phyloP scores from a whole-genome alignment of 202 grass and related monocot species.

The Zoysia matrella region DNA sequence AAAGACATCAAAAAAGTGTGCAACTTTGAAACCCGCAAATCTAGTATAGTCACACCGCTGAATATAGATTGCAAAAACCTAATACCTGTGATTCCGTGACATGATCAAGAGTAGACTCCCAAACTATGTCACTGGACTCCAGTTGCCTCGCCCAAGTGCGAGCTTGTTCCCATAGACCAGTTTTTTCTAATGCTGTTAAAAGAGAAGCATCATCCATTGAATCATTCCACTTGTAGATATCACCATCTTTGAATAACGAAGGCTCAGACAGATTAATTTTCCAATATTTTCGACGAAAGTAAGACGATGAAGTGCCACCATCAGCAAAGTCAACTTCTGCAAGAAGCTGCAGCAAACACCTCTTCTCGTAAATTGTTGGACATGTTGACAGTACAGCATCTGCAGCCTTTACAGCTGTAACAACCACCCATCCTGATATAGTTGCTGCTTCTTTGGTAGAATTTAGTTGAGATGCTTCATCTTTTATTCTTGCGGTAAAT shows the following conservation, averaged over 20 bases:
- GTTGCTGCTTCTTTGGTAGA: conserved; percentile 57
- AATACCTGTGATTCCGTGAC: conserved; percentile 97
- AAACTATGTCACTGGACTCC: conserved; percentile 67
- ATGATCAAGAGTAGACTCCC: conserved; percentile 90
- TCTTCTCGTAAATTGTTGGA: conserved; percentile 90
- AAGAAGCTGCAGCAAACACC: conserved; percentile 84
- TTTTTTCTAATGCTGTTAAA: conserved; percentile 77
- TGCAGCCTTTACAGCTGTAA: conserved; percentile 88
- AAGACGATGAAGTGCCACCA: conserved; percentile 77
- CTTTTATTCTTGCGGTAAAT: conserved; percentile 82
- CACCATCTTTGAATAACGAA: conserved; percentile 65
- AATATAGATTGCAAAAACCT: conserved; percentile 25
- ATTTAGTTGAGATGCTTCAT: conserved; percentile 69
- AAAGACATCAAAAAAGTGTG: not conserved
- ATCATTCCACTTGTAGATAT: conserved; percentile 74
- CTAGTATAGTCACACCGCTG: not conserved
- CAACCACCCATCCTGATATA: conserved; percentile 73
- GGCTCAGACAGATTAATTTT: conserved; percentile 88
- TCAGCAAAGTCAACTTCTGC: conserved; percentile 85
- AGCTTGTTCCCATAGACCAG: conserved; percentile 85
- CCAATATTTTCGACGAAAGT: conserved; percentile 85
- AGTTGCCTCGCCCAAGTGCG: conserved; percentile 90
- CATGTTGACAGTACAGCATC: conserved; percentile 83
- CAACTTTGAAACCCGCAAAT: not conserved
- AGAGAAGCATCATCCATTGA: conserved; percentile 83